Conservation (phyloP, 257 asterid species). For the Lycium ferocissimum region DNA sequence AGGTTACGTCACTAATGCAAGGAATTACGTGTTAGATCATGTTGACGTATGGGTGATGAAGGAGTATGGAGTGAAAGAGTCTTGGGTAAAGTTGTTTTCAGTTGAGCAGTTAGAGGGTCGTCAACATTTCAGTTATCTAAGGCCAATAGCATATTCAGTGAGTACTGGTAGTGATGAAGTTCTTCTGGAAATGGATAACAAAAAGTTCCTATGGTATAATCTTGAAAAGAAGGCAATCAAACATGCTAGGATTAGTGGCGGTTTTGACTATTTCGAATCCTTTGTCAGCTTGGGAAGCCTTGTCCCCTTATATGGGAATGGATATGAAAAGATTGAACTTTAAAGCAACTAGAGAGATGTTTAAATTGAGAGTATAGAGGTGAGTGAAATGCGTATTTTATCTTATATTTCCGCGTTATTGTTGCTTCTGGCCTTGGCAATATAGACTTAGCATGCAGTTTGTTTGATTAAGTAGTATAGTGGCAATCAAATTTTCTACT, state of each 20-base stretch:
- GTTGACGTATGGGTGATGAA: constrained; percentile 71
- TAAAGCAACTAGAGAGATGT: neutral
- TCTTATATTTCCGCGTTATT: neutral
- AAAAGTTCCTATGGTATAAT: constrained; percentile 48
- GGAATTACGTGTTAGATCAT: neutral
- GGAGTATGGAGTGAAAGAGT: constrained; percentile 60
- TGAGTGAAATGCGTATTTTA: neutral
- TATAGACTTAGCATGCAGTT: neutral
- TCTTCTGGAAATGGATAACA: constrained; percentile 45
- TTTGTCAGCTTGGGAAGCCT: constrained; percentile 49
- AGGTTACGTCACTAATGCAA: neutral
- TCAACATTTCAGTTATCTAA: constrained; percentile 24
- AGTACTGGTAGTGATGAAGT: constrained; percentile 43
- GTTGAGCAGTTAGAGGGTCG: constrained; percentile 43
- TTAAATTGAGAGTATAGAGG: neutral
- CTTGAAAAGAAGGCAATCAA: constrained; percentile 33
- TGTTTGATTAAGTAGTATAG: neutral
- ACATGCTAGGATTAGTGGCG: constrained; percentile 32
- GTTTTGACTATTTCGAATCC: constrained; percentile 42
- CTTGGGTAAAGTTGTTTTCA: constrained; percentile 61
- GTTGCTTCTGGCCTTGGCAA: neutral
- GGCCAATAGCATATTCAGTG: constrained; percentile 46
- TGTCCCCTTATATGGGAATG: constrained; percentile 33
- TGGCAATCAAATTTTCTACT: neutral
- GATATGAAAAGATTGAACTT: constrained; percentile 24